Conservation (phyloP, 805 yeast species). For the Ogataea thermomethanolica region DNA sequence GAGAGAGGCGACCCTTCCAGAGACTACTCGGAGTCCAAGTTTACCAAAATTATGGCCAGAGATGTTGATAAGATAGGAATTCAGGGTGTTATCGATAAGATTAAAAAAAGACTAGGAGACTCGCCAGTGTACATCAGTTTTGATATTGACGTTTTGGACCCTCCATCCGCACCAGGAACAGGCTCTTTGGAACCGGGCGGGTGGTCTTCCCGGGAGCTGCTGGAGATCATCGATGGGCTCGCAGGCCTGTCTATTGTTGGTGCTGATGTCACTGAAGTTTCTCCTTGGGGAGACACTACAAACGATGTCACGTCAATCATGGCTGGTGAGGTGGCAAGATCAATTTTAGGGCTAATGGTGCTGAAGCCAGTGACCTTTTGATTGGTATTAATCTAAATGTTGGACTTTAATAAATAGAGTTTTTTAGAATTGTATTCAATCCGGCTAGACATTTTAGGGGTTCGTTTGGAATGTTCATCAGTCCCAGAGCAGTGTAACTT, state of each 20-base stretch:
- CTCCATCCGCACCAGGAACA: slow-evolving; percentile 62
- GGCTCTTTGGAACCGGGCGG: slow-evolving; percentile 82
- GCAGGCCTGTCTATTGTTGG: slow-evolving; percentile 59
- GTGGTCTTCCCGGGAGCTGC: slow-evolving; percentile 59
- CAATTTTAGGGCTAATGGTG: slow-evolving; percentile 44
- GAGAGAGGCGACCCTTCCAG: slow-evolving; percentile 34
- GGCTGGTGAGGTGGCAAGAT: slow-evolving; percentile 61
- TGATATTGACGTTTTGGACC: slow-evolving; percentile 64
- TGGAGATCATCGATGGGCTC: slow-evolving; percentile 51
- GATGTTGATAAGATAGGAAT: slow-evolving; percentile 43
- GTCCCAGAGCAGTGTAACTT: too few relatives aligned
- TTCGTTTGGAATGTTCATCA: too few relatives aligned
- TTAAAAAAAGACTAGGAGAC: slow-evolving; percentile 33
- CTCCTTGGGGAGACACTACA: slow-evolving; percentile 60
- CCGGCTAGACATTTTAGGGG: too few relatives aligned
- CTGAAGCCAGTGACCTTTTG: slow-evolving; percentile 17
- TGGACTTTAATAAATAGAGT: too few relatives aligned
- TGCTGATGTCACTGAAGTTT: slow-evolving; percentile 69
- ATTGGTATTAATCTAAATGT: too few relatives aligned
- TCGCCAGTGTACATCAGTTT: slow-evolving; percentile 43
- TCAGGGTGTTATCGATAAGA: slow-evolving; percentile 33
- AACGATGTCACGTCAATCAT: slow-evolving; percentile 61
- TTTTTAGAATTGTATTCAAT: too few relatives aligned
- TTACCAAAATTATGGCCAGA: slow-evolving; percentile 39
- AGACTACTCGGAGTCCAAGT: slow-evolving; percentile 33